Conservation (phyloP, 2,329 filamentous ascomycete genomes). For the Chrysoporthe cubensis region DNA sequence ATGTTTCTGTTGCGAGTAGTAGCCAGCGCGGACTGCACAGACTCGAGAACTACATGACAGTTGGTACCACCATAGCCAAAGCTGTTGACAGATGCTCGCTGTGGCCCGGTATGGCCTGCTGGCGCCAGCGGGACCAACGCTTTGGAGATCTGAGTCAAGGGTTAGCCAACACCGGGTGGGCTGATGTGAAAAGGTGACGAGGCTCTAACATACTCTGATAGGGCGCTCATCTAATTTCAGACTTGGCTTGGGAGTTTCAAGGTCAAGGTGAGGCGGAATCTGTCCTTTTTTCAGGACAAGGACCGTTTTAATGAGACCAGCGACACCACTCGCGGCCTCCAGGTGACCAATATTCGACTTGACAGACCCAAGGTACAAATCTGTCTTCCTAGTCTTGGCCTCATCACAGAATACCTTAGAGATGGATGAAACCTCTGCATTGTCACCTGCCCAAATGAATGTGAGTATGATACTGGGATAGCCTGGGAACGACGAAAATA, state of each 20-base stretch:
- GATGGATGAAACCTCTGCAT: slow-evolving; percentile 17
- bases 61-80: slow-evolving; percentile 32
- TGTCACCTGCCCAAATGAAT: neutral
- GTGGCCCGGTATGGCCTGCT: slow-evolving; percentile 2
- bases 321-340: slow-evolving; percentile 39
- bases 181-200: neutral
- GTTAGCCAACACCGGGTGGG: neutral
- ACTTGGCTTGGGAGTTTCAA: slow-evolving; percentile 34
- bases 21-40: slow-evolving; percentile 4
- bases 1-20: neutral
- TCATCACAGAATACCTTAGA: slow-evolving; percentile 5
- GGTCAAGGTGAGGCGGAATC: slow-evolving; percentile 42
- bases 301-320: slow-evolving; percentile 44
- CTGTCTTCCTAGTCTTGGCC: neutral
- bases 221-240: slow-evolving; percentile 1
- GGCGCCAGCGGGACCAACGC: slow-evolving; percentile 5
- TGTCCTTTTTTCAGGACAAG: slow-evolving; percentile 40
- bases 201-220: slow-evolving; percentile 2
- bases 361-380: slow-evolving; percentile 27
- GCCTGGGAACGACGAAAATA: neutral
- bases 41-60: slow-evolving; percentile 11
- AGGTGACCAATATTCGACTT: slow-evolving; percentile 34
- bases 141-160: neutral
- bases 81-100: slow-evolving; percentile 24
- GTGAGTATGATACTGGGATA: neutral